phyloP scores from a whole-genome alignment of 768 basidiomycete genomes.

The Lentinula raphanica region DNA sequence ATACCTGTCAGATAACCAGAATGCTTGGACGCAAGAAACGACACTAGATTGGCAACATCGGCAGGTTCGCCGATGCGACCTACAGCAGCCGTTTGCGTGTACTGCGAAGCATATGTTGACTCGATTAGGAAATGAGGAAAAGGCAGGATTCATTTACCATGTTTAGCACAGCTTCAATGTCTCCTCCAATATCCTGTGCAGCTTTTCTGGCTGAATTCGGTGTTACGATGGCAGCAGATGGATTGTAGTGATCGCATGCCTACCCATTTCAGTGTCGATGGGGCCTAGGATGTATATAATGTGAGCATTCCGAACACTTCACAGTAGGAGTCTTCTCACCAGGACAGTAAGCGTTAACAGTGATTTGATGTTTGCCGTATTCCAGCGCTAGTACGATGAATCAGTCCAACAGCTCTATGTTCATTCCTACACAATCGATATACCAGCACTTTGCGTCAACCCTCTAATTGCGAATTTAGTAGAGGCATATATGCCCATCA shows the following conservation, averaged over 20 bases:
- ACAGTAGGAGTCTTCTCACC: constrained; percentile 3
- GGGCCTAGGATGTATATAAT: constrained; percentile 10
- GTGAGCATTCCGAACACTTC: too few species aligned
- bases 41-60: constrained; percentile 24
- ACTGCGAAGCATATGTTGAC: constrained; percentile 1
- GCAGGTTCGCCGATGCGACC: constrained; percentile 15
- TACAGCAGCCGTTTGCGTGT: constrained; percentile 13
- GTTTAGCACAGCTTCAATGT: not conserved
- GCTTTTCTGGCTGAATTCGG: not conserved
- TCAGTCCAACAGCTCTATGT: too few species aligned
- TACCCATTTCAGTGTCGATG: constrained; percentile 12
- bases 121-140: not conserved
- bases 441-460: constrained; percentile 27
- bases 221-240: too few species aligned
- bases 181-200: not conserved
- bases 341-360: constrained; percentile 14
- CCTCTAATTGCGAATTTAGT: constrained; percentile 34
- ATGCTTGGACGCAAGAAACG: constrained; percentile 26
- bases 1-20: constrained; percentile 25
- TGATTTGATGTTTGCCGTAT: constrained; percentile 12
- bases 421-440: not conserved
- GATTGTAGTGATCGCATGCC: not conserved
- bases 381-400: constrained; percentile 6
- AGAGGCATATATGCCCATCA: constrained; percentile 19
- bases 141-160: not conserved